Percentiles rank a stretch among this genome's conserved stretches.
These are phyloP conservation scores for Fusarium liriodendri DNA, from an alignment of 2,329 filamentous ascomycete genomes.

Conservation along the genomic window DNA sequence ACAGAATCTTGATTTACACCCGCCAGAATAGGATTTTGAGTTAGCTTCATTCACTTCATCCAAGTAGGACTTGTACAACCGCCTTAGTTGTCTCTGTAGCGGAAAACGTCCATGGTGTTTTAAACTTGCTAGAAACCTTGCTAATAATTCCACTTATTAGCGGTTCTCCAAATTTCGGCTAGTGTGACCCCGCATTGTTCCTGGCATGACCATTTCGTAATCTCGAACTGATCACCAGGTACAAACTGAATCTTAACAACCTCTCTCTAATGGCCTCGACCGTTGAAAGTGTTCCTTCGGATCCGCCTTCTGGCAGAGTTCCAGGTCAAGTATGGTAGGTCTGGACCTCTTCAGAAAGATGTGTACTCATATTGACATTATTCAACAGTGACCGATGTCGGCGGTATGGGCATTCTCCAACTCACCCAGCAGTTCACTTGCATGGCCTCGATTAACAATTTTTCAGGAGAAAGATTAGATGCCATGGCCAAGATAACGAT, in stretches of 20 bases:
- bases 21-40: too few relatives aligned
- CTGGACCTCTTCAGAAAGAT: not conserved
- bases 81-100: too few relatives aligned
- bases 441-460: not conserved
- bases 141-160: not conserved
- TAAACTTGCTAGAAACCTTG: not conserved
- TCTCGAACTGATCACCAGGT: not conserved
- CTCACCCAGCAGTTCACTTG: not conserved
- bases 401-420: constrained; percentile 5
- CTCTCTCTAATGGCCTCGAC: not conserved
- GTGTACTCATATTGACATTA: not conserved
- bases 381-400: constrained; percentile 23
- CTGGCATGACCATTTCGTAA: not conserved
- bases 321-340: constrained; percentile 23
- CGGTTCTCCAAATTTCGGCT: constrained; percentile 1
- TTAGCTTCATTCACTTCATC: not conserved
- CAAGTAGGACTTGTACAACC: not conserved
- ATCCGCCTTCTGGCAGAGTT: not conserved
- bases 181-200: constrained; percentile 10
- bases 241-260: not conserved
- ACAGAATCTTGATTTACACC: too few relatives aligned
- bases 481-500: constrained; percentile 13
- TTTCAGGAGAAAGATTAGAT: constrained; percentile 24
- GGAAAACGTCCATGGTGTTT: too few relatives aligned
- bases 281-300: not conserved